These are phyloP conservation scores for Alloteropsis angusta DNA, from an alignment of 202 grass and related monocot species.

Conservation along the genomic window DNA sequence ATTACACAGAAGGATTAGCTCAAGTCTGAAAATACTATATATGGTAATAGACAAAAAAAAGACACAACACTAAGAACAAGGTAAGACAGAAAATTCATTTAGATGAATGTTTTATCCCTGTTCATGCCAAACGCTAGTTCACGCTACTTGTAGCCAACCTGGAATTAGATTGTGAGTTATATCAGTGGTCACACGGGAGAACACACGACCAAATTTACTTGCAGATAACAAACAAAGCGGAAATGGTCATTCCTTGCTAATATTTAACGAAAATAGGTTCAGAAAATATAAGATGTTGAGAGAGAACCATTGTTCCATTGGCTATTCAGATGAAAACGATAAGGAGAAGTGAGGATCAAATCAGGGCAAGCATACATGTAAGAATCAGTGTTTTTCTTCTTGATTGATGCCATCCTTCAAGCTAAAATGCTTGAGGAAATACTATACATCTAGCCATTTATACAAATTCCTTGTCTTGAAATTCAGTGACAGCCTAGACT, in stretches of 20 bases:
- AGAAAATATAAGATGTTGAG: not conserved
- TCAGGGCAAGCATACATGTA: not conserved
- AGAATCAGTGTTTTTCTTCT: not conserved
- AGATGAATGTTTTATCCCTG: not conserved
- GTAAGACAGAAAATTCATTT: constrained; percentile 8
- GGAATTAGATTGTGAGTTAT: constrained; percentile 1
- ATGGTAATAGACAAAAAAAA: not conserved
- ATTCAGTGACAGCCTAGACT: not conserved
- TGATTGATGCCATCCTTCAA: not conserved
- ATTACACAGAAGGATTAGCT: not conserved
- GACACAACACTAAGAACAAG: not conserved
- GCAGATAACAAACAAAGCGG: not conserved
- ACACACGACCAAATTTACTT: not conserved
- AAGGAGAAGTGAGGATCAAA: not conserved
- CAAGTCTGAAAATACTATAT: not conserved
- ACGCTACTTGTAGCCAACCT: not conserved
- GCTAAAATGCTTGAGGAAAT: not conserved
- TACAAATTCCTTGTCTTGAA: not conserved
- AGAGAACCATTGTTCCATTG: not conserved
- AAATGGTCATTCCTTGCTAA: not conserved
- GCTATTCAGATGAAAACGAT: not conserved
- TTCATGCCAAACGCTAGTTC: not conserved
- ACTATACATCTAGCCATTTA: not conserved
- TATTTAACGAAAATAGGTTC: not conserved
- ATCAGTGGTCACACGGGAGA: not conserved